phyloP scores from a whole-genome alignment of 176 grass and related monocot genomes.

The Hyparrhenia diplandra region DNA sequence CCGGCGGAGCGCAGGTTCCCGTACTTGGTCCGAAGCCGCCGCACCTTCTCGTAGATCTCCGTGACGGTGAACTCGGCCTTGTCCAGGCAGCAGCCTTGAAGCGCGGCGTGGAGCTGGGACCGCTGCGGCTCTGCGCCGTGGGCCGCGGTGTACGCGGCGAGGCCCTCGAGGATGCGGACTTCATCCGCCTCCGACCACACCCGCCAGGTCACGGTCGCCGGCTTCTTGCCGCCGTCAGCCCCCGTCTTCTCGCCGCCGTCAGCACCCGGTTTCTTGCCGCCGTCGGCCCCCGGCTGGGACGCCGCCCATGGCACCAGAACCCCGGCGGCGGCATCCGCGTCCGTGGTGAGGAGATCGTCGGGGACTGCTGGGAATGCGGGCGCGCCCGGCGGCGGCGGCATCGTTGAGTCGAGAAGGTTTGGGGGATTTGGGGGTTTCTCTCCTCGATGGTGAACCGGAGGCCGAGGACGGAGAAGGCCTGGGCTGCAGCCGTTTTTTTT shows the following conservation, averaged over 20 bases:
- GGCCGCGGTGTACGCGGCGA: background rate
- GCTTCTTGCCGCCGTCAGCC: too few species aligned
- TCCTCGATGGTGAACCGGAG: too few species aligned
- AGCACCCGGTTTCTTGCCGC: background rate
- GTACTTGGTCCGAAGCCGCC: background rate
- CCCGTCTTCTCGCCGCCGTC: background rate
- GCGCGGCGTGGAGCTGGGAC: background rate
- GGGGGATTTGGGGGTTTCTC: too few species aligned
- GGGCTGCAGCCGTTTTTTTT: too few species aligned
- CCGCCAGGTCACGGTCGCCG: background rate
- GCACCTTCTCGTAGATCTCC: slow-evolving; percentile 33
- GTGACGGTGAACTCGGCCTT: slow-evolving; percentile 4
- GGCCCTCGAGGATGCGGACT: slow-evolving; percentile 20
- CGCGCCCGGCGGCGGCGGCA: background rate
- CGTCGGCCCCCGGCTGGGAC: background rate
- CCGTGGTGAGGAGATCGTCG: background rate
- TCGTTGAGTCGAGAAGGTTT: background rate
- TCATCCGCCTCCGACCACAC: slow-evolving; percentile 24
- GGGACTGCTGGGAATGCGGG: background rate
- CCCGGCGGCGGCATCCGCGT: background rate
- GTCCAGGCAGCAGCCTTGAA: background rate
- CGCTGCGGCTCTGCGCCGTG: background rate
- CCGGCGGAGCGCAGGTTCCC: background rate
- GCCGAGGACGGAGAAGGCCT: too few species aligned
- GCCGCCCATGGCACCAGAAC: background rate